Base-by-base conservation (phyloP, 139 green algal species). In the Tetraselmis striata region DNA sequence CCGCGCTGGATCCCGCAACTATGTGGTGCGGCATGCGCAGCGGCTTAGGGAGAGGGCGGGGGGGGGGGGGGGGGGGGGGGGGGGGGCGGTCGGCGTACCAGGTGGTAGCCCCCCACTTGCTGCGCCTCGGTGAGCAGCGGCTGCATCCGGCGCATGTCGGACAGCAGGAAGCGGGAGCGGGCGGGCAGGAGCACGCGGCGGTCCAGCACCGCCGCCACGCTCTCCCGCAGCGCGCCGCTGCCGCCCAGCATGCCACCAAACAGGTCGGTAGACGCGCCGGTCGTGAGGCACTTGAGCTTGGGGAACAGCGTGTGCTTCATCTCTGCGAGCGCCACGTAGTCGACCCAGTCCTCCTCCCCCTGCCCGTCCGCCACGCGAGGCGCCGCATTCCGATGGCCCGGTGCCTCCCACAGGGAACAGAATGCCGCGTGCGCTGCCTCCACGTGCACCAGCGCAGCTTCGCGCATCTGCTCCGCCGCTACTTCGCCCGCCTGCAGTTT, bases 101-200 rank as follows among this genome's bases (percentile, higher is more conserved):
- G 76, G 1, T 11, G 25, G 26, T 27, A 23, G 23, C 18, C 23
- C 26, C 29, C 30, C 32, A 23, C 26, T 25, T n/a, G 2, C 58
- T 77, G 59, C 77, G 26, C 75, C 82, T 86, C 83, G 79, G 83
- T 23, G 0, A 91, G 30, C 29, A 94, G 81, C 27, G 87, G 83
- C 5, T 81, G 32, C 59, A 90, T 80, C 26, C 29, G 77, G 5
- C 79, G 86, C 2, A 89, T 30, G 30, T 93, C 88, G 23, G 86
- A 88, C 79, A 93, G 85, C 26, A 91, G 86, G 84, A 93, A 92
- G 30, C 75, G 22, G 45, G 28, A 81, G 24, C 59, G 32, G 0
- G 84, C 74, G 5, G 90, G 90, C 31, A 92, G 80, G 30, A 94
- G 30, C 28, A 93, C 84, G 1, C 18, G 32, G n/a, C 77, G 30